Percentiles rank a stretch among this genome's conserved stretches.
Conservation (phyloP, 495 filamentous ascomycete genomes). For the Corynascus novoguineensis region DNA sequence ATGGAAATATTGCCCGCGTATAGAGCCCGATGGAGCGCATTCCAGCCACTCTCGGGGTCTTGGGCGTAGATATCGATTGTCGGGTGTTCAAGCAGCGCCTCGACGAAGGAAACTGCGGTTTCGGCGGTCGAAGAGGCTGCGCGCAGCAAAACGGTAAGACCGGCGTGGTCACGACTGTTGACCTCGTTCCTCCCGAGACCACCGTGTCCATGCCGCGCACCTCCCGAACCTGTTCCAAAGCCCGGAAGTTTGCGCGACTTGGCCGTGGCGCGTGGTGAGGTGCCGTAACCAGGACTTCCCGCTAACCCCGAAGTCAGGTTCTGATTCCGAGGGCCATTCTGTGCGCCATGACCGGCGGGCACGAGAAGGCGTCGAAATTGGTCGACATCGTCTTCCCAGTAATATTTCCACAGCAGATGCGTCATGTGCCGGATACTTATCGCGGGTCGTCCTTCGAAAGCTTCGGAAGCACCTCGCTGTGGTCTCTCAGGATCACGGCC, state of each 20-base stretch:
- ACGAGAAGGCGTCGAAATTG: conserved; percentile 78
- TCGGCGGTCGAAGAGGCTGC: conserved; percentile 67
- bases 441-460: conserved; percentile 36
- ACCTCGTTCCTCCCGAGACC: conserved; percentile 65
- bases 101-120: conserved; percentile 64
- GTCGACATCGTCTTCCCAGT: conserved; percentile 92
- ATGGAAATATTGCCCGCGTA: conserved; percentile 90
- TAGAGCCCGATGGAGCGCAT: conserved; percentile 82
- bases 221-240: conserved; percentile 25
- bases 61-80: conserved; percentile 79
- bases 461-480: conserved; percentile 77
- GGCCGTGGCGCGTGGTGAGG: conserved; percentile 40
- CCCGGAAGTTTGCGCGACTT: conserved; percentile 45
- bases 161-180: conserved; percentile 72
- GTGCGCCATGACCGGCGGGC: conserved; percentile 51
- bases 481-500: conserved; percentile 71
- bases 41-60: conserved; percentile 93
- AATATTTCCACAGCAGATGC: conserved; percentile 91
- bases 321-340: conserved; percentile 41
- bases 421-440: conserved; percentile 66
- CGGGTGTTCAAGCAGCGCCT: conserved; percentile 71
- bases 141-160: conserved; percentile 80
- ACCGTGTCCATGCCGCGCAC: conserved; percentile 24
- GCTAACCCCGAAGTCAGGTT: conserved; percentile 22
- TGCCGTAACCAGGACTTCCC: conserved; percentile 30